phyloP scores from a whole-genome alignment of 768 basidiomycete genomes.

The Mycena capillaripes region DNA sequence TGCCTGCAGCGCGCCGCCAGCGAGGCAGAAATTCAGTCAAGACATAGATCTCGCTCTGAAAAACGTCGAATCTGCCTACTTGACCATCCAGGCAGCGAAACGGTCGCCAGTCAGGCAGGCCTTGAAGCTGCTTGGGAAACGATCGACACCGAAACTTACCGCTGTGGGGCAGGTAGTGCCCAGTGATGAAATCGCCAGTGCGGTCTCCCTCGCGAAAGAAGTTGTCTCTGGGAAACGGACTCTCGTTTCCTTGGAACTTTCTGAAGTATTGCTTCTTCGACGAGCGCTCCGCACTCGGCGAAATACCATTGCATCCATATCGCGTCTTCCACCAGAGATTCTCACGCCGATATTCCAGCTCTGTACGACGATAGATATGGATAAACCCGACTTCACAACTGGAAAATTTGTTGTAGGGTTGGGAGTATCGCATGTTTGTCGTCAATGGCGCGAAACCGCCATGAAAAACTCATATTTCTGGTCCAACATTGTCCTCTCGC shows the following conservation, averaged over 20 bases:
- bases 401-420: background rate
- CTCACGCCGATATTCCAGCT: conserved; percentile 20
- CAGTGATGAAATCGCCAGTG: conserved; percentile 2
- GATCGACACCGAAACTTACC: background rate
- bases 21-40: background rate
- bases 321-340: conserved; percentile 22
- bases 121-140: conserved; percentile 17
- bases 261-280: conserved; percentile 16
- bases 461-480: conserved; percentile 15
- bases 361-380: background rate
- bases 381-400: conserved; percentile 14
- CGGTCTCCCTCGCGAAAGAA: background rate
- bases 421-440: conserved; percentile 23
- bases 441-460: conserved; percentile 26
- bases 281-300: conserved; percentile 18
- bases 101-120: conserved; percentile 18
- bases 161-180: background rate
- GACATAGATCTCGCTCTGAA: conserved; percentile 17
- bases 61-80: background rate
- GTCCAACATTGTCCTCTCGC: conserved; percentile 23
- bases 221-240: background rate
- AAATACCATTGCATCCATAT: conserved; percentile 22
- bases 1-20: background rate
- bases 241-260: background rate
- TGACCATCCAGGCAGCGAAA: background rate